Evolutionary conservation across 2,329 filamentous ascomycete species (phyloP).

Genomic region (Capronia americana): DNA sequence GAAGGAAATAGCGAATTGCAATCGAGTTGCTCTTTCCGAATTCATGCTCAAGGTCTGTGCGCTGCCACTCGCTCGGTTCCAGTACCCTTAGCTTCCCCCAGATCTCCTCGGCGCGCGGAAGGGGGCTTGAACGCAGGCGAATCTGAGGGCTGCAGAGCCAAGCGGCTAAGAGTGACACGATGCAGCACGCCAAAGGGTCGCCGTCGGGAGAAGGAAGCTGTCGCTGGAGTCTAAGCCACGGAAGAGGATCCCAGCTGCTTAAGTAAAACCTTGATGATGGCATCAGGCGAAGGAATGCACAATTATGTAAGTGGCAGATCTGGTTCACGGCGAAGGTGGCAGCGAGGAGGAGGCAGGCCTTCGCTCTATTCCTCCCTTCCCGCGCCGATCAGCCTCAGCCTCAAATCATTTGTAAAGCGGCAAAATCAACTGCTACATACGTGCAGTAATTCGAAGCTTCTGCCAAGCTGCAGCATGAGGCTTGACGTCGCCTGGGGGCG

Average conservation of each 20-base stretch:
- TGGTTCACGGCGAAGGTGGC: background rate
- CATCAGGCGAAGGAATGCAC: background rate
- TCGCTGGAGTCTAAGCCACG: background rate
- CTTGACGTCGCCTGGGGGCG: background rate
- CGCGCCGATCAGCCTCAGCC: constrained; percentile 6
- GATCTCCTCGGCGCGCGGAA: background rate
- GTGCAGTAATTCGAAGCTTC: constrained; percentile 1
- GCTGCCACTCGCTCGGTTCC: background rate
- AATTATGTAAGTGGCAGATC: constrained; percentile 12
- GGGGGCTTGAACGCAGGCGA: background rate
- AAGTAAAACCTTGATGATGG: background rate
- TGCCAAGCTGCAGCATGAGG: constrained; percentile 2
- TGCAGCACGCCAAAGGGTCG: constrained; percentile 1
- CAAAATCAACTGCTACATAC: background rate
- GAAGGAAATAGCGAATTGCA: background rate
- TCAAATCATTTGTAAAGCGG: constrained; percentile 7
- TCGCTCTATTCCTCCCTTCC: background rate
- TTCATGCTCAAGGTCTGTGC: background rate
- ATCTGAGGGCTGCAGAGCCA: background rate
- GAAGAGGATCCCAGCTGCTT: background rate
- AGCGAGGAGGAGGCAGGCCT: background rate
- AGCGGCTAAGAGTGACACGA: constrained; percentile 4
- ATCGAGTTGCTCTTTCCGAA: background rate
- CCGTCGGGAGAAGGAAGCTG: background rate
- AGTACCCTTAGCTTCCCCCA: background rate